A percentile compares a stretch with the other conserved stretches of the same genome.
These are phyloP conservation scores for Musa schizocarpa DNA, from an alignment of 176 grass and related monocot genomes.

Conservation along the genomic window DNA sequence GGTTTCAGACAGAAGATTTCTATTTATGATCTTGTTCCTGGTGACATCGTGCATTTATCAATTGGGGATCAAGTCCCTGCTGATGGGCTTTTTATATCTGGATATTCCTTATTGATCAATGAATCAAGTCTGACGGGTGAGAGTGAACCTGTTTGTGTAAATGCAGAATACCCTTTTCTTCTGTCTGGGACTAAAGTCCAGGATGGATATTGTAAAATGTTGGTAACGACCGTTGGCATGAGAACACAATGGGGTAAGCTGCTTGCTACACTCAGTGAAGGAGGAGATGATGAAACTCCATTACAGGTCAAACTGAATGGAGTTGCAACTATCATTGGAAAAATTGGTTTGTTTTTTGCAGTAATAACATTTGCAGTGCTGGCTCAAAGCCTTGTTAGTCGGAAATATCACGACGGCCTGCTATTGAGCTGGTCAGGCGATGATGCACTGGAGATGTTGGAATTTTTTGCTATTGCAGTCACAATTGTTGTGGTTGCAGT, in stretches of 20 bases:
- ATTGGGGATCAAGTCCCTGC: constrained; percentile 17
- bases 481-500: constrained; percentile 20
- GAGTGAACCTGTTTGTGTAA: constrained; percentile 7
- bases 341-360: constrained; percentile 19
- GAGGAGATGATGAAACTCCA: constrained; percentile 21
- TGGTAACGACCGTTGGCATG: constrained; percentile 19
- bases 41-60: constrained; percentile 13
- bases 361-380: constrained; percentile 18
- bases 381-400: background rate
- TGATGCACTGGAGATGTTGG: constrained; percentile 14
- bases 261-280: constrained; percentile 7
- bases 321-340: constrained; percentile 17
- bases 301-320: constrained; percentile 21
- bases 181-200: constrained; percentile 18
- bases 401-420: background rate
- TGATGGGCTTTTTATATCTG: constrained; percentile 12
- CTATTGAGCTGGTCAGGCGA: constrained; percentile 18
- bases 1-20: constrained; percentile 18
- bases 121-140: constrained; percentile 19
- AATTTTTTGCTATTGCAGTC: constrained; percentile 18
- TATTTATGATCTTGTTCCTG: constrained; percentile 20
- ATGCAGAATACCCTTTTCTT: constrained; percentile 12
- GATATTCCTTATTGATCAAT: constrained; percentile 20
- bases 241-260: constrained; percentile 19
- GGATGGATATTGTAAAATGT: constrained; percentile 14